Evolutionary conservation across 2,329 filamentous ascomycete genomes (phyloP), one percentile per base, ranked within the genome.

Genomic region (Arthrobotrys conoides): DNA sequence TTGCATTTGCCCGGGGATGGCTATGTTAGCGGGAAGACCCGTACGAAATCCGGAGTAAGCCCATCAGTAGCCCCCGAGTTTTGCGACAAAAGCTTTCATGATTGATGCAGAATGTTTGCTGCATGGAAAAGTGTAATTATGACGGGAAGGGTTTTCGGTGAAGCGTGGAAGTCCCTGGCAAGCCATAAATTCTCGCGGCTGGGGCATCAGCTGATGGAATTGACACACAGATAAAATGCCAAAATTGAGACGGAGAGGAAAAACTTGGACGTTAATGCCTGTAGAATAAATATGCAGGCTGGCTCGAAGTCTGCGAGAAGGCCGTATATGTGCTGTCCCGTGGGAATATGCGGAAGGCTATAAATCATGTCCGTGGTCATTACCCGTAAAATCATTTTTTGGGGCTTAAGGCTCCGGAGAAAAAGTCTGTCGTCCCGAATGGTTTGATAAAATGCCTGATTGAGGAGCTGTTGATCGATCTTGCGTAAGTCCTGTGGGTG

Each of bases 1-100:
- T 64, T 51, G 59, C 36, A 72, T 64, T 73, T 63, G 46, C 38
- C 70, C 36, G 70, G 69, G 46, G 63, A 41, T 66, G 51, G 61
- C 48, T 67, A 49, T 61, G 57, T 73, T 61, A 61, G 70, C 70
- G 70, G 70, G 70, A 73, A 73, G 61, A 59, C 70, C 70, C 70
- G 70, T 73, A 73, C 36, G 57, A 61, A 61, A 36, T 41, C 27
- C 20, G 57, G 57, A 61, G 36, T 61, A 41, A 64, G 27, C 36
- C 65, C 70, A 57, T 61, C 20, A 51, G n/a, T 41, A n/a, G 20
- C 33, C 38, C 53, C 67, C 55, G 59, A 65, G 55, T 55, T 55
- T 33, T 65, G 44, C 33, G 61, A 49, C 18, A 27, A 41, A 33
- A 27, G 18, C 9, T 20, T 61, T 71, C 51, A 59, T 67, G 14